A percentile compares a stretch with the other conserved stretches of the same genome.
phyloP scores from a whole-genome alignment of 371 early-diverging fungal species.

The Nosema bombycis region DNA sequence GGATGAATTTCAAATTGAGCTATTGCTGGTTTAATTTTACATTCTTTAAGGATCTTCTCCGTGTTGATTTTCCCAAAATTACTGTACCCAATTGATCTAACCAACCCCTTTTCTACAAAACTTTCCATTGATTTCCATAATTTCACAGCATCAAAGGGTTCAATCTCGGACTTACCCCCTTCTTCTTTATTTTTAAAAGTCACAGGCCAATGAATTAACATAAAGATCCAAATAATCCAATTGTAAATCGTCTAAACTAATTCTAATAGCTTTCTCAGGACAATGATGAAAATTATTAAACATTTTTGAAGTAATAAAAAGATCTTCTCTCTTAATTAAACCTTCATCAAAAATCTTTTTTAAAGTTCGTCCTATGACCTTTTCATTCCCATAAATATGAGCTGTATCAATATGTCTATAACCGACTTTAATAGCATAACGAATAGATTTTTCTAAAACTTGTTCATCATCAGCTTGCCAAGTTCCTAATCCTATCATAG shows the following conservation, averaged over 20 bases:
- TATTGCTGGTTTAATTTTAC: slow-evolving; percentile 72
- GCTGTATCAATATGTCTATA: slow-evolving; percentile 75
- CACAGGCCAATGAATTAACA: slow-evolving; percentile 74
- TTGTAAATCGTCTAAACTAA: slow-evolving; percentile 70
- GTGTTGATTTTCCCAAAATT: slow-evolving; percentile 72
- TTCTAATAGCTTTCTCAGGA: slow-evolving; percentile 64
- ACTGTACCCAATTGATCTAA: slow-evolving; percentile 73
- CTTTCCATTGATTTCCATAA: slow-evolving; percentile 75
- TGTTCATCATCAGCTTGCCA: slow-evolving; percentile 58
- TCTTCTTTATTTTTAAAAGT: slow-evolving; percentile 49
- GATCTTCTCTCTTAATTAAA: slow-evolving; percentile 69
- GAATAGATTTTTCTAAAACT: slow-evolving; percentile 67
- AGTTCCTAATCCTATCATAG: slow-evolving; percentile 62
- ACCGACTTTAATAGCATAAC: slow-evolving; percentile 67
- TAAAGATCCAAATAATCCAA: slow-evolving; percentile 79
- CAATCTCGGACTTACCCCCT: slow-evolving; percentile 67
- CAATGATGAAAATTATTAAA: slow-evolving; percentile 70
- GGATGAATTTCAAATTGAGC: slow-evolving; percentile 82
- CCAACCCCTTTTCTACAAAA: slow-evolving; percentile 66
- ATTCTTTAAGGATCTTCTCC: slow-evolving; percentile 67
- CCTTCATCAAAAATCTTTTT: slow-evolving; percentile 68
- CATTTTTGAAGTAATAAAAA: slow-evolving; percentile 80
- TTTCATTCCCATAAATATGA: slow-evolving; percentile 72
- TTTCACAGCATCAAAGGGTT: slow-evolving; percentile 54
- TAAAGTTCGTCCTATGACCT: slow-evolving; percentile 71